Percentiles rank a stretch among this genome's conserved stretches.
Conservation (phyloP, 176 grass and related monocot genomes). For the Oryza glumipatula region DNA sequence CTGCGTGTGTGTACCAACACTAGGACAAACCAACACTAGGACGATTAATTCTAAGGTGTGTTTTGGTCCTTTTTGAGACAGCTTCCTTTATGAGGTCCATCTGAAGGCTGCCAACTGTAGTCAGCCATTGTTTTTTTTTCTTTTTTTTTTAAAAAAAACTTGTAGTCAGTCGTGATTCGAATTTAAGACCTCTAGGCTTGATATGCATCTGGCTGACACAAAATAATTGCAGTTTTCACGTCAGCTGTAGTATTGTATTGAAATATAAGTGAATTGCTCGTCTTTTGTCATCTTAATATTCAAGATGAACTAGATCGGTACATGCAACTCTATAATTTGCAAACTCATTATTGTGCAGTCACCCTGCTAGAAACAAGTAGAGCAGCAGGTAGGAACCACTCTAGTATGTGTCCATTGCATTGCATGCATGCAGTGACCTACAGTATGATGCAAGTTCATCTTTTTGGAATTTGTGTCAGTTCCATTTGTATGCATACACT, state of each 20-base stretch:
- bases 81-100: not conserved
- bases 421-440: not conserved
- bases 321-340: not conserved
- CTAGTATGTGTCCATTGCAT: not conserved
- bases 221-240: no score
- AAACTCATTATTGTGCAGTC: conserved; percentile 13
- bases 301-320: not conserved
- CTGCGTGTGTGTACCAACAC: conserved; percentile 1
- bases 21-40: not conserved
- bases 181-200: no score
- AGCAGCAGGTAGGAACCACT: not conserved
- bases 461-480: not conserved
- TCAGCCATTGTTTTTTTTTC: no score
- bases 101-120: not conserved
- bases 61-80: not conserved
- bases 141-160: not conserved
- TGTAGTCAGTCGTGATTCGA: not conserved
- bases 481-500: not conserved
- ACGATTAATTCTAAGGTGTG: not conserved
- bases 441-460: not conserved
- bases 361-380: not conserved
- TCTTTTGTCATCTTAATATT: no score
- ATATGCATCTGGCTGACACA: no score
- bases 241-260: no score
- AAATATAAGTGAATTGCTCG: no score